Conservation (phyloP, 2,329 filamentous ascomycete genomes). For the Colletotrichum camelliae region DNA sequence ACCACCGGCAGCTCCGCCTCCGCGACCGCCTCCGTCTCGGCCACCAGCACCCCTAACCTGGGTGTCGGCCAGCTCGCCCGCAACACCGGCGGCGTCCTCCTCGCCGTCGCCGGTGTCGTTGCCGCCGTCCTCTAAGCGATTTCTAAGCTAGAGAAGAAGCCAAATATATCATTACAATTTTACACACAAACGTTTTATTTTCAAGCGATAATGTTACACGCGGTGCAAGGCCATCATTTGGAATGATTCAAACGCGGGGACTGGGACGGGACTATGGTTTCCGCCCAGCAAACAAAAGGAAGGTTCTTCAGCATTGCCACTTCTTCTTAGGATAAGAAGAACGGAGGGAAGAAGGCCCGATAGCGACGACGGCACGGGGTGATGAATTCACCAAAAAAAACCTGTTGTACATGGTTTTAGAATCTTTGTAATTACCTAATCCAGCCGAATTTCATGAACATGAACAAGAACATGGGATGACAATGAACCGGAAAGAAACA, state of each 20-base stretch:
- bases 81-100: slow-evolving; percentile 37
- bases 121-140: slow-evolving; percentile 39
- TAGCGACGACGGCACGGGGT: neutral
- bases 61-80: slow-evolving; percentile 34
- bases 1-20: slow-evolving; percentile 22
- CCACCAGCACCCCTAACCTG: slow-evolving; percentile 25
- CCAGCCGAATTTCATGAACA: neutral
- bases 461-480: neutral
- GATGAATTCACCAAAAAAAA: neutral
- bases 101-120: slow-evolving; percentile 42
- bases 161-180: neutral
- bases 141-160: neutral
- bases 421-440: slow-evolving; percentile 22
- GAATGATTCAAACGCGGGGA: neutral
- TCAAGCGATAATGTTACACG: neutral
- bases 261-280: neutral
- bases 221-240: neutral
- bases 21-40: slow-evolving; percentile 23
- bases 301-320: neutral
- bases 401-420: slow-evolving; percentile 1
- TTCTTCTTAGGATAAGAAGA: neutral
- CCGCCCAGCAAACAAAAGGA: neutral
- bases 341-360: neutral
- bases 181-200: neutral
- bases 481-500: neutral